Percentiles rank a stretch among this genome's conserved stretches.
Conservation (phyloP, 345 rosid species). For the Aquilaria sinensis region DNA sequence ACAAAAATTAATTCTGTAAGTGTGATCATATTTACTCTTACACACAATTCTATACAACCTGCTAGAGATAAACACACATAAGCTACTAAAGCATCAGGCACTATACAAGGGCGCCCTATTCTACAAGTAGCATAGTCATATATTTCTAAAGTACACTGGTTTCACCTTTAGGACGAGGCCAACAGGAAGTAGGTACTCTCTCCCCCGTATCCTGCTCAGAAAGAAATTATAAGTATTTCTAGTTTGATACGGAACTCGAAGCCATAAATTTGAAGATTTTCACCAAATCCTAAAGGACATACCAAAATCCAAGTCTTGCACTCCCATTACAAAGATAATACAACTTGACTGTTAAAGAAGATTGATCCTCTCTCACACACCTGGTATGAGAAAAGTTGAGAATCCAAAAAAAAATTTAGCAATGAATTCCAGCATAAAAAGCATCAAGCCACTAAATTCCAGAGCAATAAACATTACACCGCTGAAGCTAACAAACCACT, state of each 20-base stretch:
- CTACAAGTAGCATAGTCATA: not conserved
- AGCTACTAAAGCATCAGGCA: not conserved
- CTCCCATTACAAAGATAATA: slow-evolving; percentile 93
- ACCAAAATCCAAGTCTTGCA: slow-evolving; percentile 97
- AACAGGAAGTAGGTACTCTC: slow-evolving; percentile 85
- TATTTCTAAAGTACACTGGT: slow-evolving; percentile 4
- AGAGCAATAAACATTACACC: no score
- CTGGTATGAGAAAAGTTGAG: slow-evolving; percentile 31
- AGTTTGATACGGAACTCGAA: not conserved
- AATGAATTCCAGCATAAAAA: not conserved
- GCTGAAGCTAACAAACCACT: no score
- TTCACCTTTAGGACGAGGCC: slow-evolving; percentile 85
- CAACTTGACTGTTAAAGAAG: slow-evolving; percentile 70
- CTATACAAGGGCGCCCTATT: not conserved
- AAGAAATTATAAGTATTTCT: slow-evolving; percentile 6
- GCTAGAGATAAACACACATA: not conserved
- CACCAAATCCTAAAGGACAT: slow-evolving; percentile 22
- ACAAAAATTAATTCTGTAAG: not conserved
- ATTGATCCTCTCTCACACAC: slow-evolving; percentile 86
- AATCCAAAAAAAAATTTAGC: not conserved
- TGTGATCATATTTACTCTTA: not conserved
- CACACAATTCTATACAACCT: not conserved
- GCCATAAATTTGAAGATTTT: not conserved
- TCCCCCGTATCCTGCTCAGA: slow-evolving; percentile 68
- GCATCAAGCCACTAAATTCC: no score